Evolutionary conservation across 2,329 filamentous ascomycete species (phyloP).

Genomic region (Laburnicola sp.): DNA sequence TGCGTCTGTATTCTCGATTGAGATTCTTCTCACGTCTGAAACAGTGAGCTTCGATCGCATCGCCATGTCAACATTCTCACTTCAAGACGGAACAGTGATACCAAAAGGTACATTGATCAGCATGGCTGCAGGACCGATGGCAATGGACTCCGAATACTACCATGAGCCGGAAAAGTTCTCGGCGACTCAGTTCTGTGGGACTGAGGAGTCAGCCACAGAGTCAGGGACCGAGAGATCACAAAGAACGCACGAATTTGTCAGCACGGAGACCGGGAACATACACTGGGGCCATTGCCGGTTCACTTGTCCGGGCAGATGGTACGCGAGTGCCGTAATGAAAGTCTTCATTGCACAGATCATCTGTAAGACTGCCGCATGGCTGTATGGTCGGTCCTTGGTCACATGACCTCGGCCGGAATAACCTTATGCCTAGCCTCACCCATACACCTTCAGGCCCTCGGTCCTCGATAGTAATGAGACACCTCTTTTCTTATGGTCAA

Average conservation of each 20-base stretch:
- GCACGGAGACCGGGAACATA: conserved; percentile 6
- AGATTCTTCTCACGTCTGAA: not conserved
- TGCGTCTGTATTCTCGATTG: not conserved
- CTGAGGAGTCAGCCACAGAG: not conserved
- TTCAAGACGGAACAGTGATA: conserved; percentile 7
- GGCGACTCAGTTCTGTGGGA: conserved; percentile 1
- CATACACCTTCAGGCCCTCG: no score
- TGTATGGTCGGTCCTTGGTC: conserved; percentile 1
- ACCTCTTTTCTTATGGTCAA: no score
- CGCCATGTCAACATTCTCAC: not conserved
- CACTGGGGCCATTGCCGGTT: conserved; percentile 14
- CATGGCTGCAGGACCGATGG: conserved; percentile 9
- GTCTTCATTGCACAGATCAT: conserved; percentile 7
- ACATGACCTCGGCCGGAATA: no score
- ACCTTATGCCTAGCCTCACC: no score
- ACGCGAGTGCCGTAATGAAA: conserved; percentile 13
- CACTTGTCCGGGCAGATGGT: conserved; percentile 15
- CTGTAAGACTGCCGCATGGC: conserved; percentile 6
- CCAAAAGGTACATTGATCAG: conserved; percentile 4
- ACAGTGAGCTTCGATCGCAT: conserved; percentile 12
- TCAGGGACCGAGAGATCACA: not conserved
- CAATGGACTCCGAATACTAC: conserved; percentile 8
- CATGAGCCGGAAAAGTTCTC: not conserved
- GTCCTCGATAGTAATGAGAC: no score
- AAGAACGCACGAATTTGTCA: conserved; percentile 1